Percentiles rank a stretch among this genome's conserved stretches.
phyloP scores from a whole-genome alignment of 192 early-diverging fungal species.

The Geranomyces variabilis region DNA sequence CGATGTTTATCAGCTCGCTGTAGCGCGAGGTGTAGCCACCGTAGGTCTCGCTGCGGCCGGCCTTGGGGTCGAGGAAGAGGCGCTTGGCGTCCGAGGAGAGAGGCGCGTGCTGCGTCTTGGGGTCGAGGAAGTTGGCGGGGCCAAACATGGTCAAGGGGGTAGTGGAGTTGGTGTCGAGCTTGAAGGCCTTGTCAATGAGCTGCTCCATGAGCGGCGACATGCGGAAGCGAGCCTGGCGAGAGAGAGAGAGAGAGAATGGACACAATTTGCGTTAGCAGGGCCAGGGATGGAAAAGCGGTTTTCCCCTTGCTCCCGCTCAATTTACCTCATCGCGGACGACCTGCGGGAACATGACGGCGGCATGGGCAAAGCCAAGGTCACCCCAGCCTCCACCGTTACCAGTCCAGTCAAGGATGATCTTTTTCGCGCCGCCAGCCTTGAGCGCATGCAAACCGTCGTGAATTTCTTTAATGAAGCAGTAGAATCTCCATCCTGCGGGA shows the following conservation, averaged over 20 bases:
- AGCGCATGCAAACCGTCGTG: constrained; percentile 30
- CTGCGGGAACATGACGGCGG: constrained; percentile 24
- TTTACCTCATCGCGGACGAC: constrained; percentile 22
- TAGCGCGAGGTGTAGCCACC: constrained; percentile 30
- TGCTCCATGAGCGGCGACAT: constrained; percentile 7
- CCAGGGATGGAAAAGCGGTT: constrained; percentile 1
- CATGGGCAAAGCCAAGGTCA: constrained; percentile 19
- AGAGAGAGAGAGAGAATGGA: too few relatives aligned
- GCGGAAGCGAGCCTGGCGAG: too few relatives aligned
- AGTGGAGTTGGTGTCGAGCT: constrained; percentile 23
- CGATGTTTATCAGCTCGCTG: constrained; percentile 20
- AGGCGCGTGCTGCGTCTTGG: constrained; percentile 13
- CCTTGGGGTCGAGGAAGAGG: constrained; percentile 20
- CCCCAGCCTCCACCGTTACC: constrained; percentile 44
- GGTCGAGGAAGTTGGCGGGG: constrained; percentile 35
- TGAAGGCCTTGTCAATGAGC: constrained; percentile 22
- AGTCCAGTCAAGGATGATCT: constrained; percentile 40
- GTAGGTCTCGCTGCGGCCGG: constrained; percentile 17
- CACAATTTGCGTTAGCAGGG: neutral
- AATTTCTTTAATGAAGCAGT: constrained; percentile 35
- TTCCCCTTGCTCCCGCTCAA: too few relatives aligned
- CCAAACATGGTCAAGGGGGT: constrained; percentile 38
- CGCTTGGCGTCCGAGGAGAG: constrained; percentile 22
- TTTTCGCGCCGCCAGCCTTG: constrained; percentile 33
- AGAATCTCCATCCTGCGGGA: constrained; percentile 27